A percentile compares a stretch with the other conserved stretches of the same genome.
phyloP scores from a whole-genome alignment of 163 green algal genomes.

The Chloroidium sp. region DNA sequence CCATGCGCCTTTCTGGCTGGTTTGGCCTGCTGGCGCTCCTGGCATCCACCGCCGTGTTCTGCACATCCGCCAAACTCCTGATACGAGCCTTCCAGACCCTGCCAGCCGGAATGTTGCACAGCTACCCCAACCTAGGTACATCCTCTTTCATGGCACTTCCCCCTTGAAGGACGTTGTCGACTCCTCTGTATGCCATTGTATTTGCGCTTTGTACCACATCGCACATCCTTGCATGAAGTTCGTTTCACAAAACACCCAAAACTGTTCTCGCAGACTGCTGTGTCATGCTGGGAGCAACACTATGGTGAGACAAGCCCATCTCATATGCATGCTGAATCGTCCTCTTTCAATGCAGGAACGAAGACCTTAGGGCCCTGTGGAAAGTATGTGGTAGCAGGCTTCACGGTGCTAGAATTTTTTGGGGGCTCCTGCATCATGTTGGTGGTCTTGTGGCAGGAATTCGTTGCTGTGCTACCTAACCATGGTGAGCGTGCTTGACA shows the following conservation, averaged over 20 bases:
- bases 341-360: not conserved
- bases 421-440: constrained; percentile 29
- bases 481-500: not conserved
- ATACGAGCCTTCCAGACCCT: constrained; percentile 25
- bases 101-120: constrained; percentile 10
- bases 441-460: constrained; percentile 36
- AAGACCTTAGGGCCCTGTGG: constrained; percentile 9
- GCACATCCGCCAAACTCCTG: constrained; percentile 25
- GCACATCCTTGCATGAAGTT: not conserved
- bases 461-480: constrained; percentile 21
- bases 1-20: constrained; percentile 28
- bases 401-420: constrained; percentile 37
- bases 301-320: not conserved
- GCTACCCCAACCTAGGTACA: constrained; percentile 31
- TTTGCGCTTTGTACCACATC: no score
- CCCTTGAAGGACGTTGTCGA: no score
- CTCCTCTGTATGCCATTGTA: no score
- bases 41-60: constrained; percentile 20
- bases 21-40: constrained; percentile 14
- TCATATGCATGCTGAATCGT: not conserved
- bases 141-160: not conserved
- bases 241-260: not conserved
- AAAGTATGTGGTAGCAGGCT: constrained; percentile 20
- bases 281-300: not conserved
- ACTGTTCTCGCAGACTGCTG: not conserved